These are phyloP conservation scores for Pistacia atlantica DNA, from an alignment of 345 rosid genomes.

Conservation along the genomic window DNA sequence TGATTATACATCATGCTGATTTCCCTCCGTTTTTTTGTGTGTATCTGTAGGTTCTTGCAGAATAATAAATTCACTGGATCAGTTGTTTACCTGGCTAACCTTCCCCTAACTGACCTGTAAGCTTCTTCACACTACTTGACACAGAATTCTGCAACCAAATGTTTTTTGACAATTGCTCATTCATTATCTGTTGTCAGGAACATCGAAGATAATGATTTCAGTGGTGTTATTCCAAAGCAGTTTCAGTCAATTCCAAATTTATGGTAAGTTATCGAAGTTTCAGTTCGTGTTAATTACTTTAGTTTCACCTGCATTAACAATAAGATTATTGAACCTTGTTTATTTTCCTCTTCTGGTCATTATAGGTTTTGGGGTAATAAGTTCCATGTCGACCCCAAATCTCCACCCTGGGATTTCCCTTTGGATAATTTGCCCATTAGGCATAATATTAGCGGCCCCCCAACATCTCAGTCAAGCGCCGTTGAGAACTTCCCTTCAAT, in stretches of 20 bases:
- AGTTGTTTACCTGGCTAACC: slow-evolving; percentile 69
- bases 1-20: not conserved
- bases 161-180: slow-evolving; percentile 27
- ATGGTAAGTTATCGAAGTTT: slow-evolving; percentile 49
- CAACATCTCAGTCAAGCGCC: slow-evolving; percentile 74
- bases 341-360: slow-evolving; percentile 20
- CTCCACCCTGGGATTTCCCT: slow-evolving; percentile 83
- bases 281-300: slow-evolving; percentile 4
- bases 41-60: slow-evolving; percentile 71
- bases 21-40: slow-evolving; percentile 1
- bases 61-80: slow-evolving; percentile 90
- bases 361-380: slow-evolving; percentile 82
- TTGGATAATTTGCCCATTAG: slow-evolving; percentile 41
- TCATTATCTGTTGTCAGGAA: slow-evolving; percentile 52
- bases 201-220: slow-evolving; percentile 73
- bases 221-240: slow-evolving; percentile 79
- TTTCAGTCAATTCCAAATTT: slow-evolving; percentile 82
- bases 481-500: slow-evolving; percentile 54
- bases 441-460: slow-evolving; percentile 59
- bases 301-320: not conserved
- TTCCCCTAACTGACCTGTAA: slow-evolving; percentile 78
- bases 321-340: slow-evolving; percentile 1
- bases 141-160: slow-evolving; percentile 13
- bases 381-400: slow-evolving; percentile 53
- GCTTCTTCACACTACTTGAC: slow-evolving; percentile 26